Percentiles rank a stretch among this genome's conserved stretches.
phyloP scores from a whole-genome alignment of 192 early-diverging fungal genomes.

The Linnemannia exigua region DNA sequence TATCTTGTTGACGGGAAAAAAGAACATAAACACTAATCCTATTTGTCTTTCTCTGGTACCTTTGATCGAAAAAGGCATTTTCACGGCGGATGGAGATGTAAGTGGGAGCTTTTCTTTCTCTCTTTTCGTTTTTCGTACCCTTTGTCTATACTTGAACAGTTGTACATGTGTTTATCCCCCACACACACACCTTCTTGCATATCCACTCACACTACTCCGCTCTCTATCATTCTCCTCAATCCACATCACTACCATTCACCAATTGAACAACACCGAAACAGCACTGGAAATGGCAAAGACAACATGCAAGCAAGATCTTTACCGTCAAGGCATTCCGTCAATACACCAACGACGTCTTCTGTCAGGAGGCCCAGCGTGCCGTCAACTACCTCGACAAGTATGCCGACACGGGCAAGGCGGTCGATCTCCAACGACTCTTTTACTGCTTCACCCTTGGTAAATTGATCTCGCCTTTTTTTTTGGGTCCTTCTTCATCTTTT shows the following conservation, averaged over 20 bases:
- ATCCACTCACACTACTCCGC: neutral
- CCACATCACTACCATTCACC: neutral
- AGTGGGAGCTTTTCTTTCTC: neutral
- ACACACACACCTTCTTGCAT: neutral
- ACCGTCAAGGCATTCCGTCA: constrained; percentile 47
- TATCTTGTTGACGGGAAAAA: neutral
- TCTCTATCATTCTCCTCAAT: neutral
- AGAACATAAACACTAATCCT: neutral
- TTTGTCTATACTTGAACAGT: neutral
- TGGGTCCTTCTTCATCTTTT: neutral
- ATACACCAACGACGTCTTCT: constrained; percentile 50
- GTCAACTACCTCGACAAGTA: constrained; percentile 25
- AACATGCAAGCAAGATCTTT: constrained; percentile 43
- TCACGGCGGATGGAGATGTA: constrained; percentile 44
- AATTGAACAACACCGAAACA: neutral
- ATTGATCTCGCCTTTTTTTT: neutral
- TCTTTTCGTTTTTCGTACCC: neutral
- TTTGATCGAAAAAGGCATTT: constrained; percentile 27
- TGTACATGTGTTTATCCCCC: neutral
- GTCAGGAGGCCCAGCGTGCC: constrained; percentile 17
- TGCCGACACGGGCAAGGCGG: constrained; percentile 24
- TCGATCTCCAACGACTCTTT: constrained; percentile 62
- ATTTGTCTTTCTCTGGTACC: neutral
- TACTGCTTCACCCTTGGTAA: constrained; percentile 60
- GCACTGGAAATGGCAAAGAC: constrained; percentile 53